phyloP scores from a whole-genome alignment of 495 filamentous ascomycete genomes.

The Penicillium chermesinum region DNA sequence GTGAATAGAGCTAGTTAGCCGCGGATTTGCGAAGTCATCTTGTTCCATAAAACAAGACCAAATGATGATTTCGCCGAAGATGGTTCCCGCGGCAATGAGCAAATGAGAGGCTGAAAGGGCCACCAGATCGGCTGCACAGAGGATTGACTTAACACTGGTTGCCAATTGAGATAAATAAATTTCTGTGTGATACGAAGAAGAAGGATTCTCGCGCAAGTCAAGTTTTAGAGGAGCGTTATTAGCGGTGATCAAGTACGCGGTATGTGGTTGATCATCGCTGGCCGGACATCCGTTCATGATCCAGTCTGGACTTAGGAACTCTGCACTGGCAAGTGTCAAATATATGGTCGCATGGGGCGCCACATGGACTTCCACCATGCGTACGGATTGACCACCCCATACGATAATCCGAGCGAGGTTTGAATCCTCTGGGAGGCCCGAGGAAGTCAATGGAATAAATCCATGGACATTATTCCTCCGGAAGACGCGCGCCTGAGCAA shows the following conservation, averaged over 20 bases:
- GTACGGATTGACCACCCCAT: slow-evolving; percentile 72
- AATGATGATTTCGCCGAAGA: slow-evolving; percentile 86
- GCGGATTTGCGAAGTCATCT: slow-evolving; percentile 1
- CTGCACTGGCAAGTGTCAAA: slow-evolving; percentile 26
- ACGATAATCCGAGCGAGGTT: slow-evolving; percentile 50
- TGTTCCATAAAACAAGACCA: slow-evolving; percentile 62
- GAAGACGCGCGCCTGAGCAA: slow-evolving; percentile 30
- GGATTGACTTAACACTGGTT: slow-evolving; percentile 73
- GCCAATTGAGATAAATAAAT: slow-evolving; percentile 41
- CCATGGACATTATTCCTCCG: slow-evolving; percentile 42
- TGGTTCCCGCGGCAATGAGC: slow-evolving; percentile 81
- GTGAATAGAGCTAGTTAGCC: slow-evolving; percentile 44
- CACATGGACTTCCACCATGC: slow-evolving; percentile 44
- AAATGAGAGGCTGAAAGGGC: slow-evolving; percentile 53
- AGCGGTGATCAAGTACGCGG: slow-evolving; percentile 61
- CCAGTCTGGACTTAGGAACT: slow-evolving; percentile 64
- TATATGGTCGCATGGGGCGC: background rate
- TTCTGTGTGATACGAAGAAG: slow-evolving; percentile 7
- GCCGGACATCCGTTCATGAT: slow-evolving; percentile 64
- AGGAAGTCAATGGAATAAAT: slow-evolving; percentile 25
- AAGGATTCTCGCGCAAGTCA: slow-evolving; percentile 12
- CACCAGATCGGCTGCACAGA: slow-evolving; percentile 76
- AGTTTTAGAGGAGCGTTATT: slow-evolving; percentile 69
- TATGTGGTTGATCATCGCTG: slow-evolving; percentile 10
- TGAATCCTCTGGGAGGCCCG: slow-evolving; percentile 11